Percentiles rank a stretch among this genome's conserved stretches.
These are phyloP conservation scores for Penicillium nordicum DNA, from an alignment of 2,329 filamentous ascomycete species.

Conservation along the genomic window DNA sequence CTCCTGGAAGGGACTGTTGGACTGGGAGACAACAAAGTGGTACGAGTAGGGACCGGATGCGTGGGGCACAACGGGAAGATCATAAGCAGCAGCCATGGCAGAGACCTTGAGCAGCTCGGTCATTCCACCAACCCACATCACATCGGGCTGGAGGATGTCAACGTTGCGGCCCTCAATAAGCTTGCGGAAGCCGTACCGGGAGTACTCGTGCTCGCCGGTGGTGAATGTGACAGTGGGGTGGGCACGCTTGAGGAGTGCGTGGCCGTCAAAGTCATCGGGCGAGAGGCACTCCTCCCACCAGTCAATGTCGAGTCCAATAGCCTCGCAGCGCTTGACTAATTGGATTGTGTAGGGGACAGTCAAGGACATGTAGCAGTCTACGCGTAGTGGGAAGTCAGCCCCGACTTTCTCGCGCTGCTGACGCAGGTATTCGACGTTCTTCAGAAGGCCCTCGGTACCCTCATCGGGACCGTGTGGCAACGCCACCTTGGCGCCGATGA, in stretches of 20 bases:
- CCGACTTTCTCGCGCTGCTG: constrained; percentile 81
- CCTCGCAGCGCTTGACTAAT: constrained; percentile 76
- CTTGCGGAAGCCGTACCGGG: constrained; percentile 90
- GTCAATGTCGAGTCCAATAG: constrained; percentile 79
- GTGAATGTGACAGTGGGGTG: constrained; percentile 92
- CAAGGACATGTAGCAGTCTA: constrained; percentile 96
- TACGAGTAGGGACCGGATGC: constrained; percentile 93
- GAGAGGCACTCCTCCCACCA: constrained; percentile 97
- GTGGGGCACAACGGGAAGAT: constrained; percentile 92
- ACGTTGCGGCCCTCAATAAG: constrained; percentile 86
- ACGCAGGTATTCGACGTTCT: constrained; percentile 85
- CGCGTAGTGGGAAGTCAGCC: constrained; percentile 87
- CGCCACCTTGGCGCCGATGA: constrained; percentile 86
- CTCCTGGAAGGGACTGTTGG: constrained; percentile 92
- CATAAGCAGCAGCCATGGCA: constrained; percentile 85
- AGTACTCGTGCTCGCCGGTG: constrained; percentile 94
- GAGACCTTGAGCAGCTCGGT: constrained; percentile 88
- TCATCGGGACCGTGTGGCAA: constrained; percentile 88
- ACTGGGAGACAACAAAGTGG: constrained; percentile 90
- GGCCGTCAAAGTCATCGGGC: constrained; percentile 89
- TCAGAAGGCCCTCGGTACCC: constrained; percentile 73
- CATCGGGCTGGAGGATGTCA: constrained; percentile 91
- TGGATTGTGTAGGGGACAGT: constrained; percentile 92
- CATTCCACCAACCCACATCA: constrained; percentile 95
- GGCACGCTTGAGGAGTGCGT: constrained; percentile 82